Base-by-base conservation (phyloP, 2,329 filamentous ascomycete species). In the Pseudocercospora fijiensis region DNA sequence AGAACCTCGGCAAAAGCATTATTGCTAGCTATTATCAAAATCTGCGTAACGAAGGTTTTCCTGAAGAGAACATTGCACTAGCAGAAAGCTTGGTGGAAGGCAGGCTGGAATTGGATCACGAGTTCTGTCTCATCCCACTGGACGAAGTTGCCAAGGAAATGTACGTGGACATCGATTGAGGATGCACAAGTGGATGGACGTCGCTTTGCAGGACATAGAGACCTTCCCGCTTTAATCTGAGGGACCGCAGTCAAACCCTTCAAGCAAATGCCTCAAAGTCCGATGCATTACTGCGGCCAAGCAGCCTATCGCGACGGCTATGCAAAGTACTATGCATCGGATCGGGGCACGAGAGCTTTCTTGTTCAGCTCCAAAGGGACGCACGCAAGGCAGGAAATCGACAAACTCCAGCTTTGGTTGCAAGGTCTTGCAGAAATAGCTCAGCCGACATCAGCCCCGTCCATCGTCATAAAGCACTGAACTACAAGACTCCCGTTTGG, bases 1-100 rank as follows among this genome's bases (percentile, higher is more conserved):
- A 57, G 11, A 43, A 55, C 13, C 33, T 65, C 18, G 68, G 67
- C 4, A 45, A 57, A 8, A 45, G 16, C 16, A 33, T 70, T 8
- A 33, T 71, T 16, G 59, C 49, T 11, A 69, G 67, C 20, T 71
- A 70, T 43, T 70, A 70, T 58, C 67, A 61, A 37, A 69, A 62
- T 37, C 51, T 71, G 27, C 57, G 65, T 7, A 68, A 71, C 22
- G 68, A 71, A 61, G 65, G 67, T 3, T 69, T 69, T 57, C 64
- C 64, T 4, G 64, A 69, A 45, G 53, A 64, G 63, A 69, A 69
- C 30, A 63, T 69, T 49, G 63, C 57, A 11, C 58, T 65, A 26
- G 70, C 70, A 10, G 69, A 70, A 37, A 41, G 52, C 1, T 64
- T 68, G n/a, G 61, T 67, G 4, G 61, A 65, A 52, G 65, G 49